Evolutionary conservation across 2,329 filamentous ascomycete genomes (phyloP).

Genomic region (Rutstroemia sp.): DNA sequence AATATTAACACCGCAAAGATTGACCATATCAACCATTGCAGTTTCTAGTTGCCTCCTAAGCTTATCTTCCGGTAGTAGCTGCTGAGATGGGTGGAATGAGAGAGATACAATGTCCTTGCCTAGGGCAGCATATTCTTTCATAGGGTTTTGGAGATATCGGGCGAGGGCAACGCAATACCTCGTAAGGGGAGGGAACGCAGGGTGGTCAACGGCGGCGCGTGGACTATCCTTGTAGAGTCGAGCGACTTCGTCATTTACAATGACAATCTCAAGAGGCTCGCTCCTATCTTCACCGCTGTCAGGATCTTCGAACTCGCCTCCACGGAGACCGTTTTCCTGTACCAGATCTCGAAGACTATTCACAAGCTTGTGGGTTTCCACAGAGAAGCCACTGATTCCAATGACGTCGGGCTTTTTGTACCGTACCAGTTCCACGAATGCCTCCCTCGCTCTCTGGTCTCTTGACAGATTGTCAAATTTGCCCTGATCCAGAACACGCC

Average conservation of each 20-base stretch:
- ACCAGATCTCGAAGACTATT: constrained; percentile 76
- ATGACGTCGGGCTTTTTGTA: constrained; percentile 83
- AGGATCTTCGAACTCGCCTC: constrained; percentile 72
- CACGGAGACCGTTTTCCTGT: constrained; percentile 66
- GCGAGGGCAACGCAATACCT: constrained; percentile 87
- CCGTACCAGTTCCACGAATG: constrained; percentile 72
- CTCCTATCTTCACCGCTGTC: constrained; percentile 69
- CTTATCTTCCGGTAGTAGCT: constrained; percentile 81
- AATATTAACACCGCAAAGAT: constrained; percentile 90
- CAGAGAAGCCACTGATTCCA: constrained; percentile 79
- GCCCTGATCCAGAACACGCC: constrained; percentile 80
- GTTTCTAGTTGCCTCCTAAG: constrained; percentile 81
- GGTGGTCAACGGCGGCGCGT: constrained; percentile 72
- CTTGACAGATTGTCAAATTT: constrained; percentile 72
- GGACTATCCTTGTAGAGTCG: constrained; percentile 88
- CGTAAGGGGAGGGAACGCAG: constrained; percentile 68
- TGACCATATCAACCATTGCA: constrained; percentile 98
- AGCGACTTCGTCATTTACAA: constrained; percentile 97
- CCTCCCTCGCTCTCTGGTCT: constrained; percentile 59
- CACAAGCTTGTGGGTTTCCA: constrained; percentile 77
- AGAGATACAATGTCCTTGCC: constrained; percentile 83
- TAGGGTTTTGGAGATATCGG: constrained; percentile 87
- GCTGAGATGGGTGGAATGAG: constrained; percentile 83
- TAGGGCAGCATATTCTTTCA: constrained; percentile 93
- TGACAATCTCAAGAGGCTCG: constrained; percentile 78